Evolutionary conservation across 805 yeast species (phyloP).

Genomic region (Metschnikowia reukaufii): DNA sequence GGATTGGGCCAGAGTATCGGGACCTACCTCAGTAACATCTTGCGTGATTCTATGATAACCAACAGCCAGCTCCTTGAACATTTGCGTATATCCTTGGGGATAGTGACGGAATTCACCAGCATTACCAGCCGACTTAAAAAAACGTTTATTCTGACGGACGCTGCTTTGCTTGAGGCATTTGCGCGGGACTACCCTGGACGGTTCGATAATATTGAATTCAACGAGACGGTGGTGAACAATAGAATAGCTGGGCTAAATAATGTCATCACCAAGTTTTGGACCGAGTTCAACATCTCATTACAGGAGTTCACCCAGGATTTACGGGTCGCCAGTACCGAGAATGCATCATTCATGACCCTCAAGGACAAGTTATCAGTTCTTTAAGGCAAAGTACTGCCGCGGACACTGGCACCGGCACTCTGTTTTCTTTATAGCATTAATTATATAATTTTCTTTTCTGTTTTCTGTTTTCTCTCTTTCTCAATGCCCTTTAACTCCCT

Average conservation of each 20-base stretch:
- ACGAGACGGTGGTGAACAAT: slow-evolving; percentile 33
- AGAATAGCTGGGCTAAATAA: slow-evolving; percentile 17
- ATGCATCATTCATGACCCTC: slow-evolving; percentile 14
- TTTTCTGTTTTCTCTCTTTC: not conserved
- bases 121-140: slow-evolving; percentile 54
- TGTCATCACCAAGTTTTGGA: slow-evolving; percentile 20
- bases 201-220: slow-evolving; percentile 34
- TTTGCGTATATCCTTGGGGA: slow-evolving; percentile 45
- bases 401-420: not conserved
- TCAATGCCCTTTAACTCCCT: not conserved
- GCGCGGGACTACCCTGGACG: slow-evolving; percentile 28
- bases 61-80: slow-evolving; percentile 51
- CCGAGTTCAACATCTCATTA: slow-evolving; percentile 16
- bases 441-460: not conserved
- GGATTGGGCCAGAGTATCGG: slow-evolving; percentile 47
- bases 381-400: too few relatives aligned
- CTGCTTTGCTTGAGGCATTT: slow-evolving; percentile 44
- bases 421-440: not conserved
- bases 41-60: slow-evolving; percentile 68
- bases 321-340: slow-evolving; percentile 15
- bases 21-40: slow-evolving; percentile 57
- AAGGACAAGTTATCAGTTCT: slow-evolving; percentile 14
- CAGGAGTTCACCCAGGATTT: slow-evolving; percentile 14
- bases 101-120: slow-evolving; percentile 48
- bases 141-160: slow-evolving; percentile 49